Evolutionary conservation across 2,329 filamentous ascomycete genomes (phyloP).

Genomic region (Trichoderma sp.): DNA sequence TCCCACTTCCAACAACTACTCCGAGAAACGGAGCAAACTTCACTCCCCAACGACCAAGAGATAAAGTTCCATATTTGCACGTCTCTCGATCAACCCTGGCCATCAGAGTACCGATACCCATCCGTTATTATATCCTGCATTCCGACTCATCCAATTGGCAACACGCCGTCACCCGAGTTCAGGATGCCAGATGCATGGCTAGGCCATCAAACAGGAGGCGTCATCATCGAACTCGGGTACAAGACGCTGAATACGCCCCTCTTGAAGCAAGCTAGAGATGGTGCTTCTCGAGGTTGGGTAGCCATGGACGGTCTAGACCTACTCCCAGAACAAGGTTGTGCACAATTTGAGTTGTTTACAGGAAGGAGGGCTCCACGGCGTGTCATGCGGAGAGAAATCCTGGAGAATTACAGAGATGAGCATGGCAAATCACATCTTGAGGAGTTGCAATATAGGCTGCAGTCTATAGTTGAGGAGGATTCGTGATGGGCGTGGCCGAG

Average conservation of each 20-base stretch:
- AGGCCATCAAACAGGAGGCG: not conserved
- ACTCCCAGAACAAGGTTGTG: constrained; percentile 10
- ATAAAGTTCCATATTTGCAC: not conserved
- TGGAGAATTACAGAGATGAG: constrained; percentile 17
- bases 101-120: not conserved
- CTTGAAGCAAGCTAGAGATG: constrained; percentile 6
- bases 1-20: constrained; percentile 1
- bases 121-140: constrained; percentile 11
- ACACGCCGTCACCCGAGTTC: constrained; percentile 10
- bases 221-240: constrained; percentile 11
- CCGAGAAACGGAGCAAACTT: not conserved
- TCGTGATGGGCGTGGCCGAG: not conserved
- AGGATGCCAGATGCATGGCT: constrained; percentile 4
- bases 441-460: constrained; percentile 11
- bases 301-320: constrained; percentile 12
- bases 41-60: not conserved
- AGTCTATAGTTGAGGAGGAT: constrained; percentile 11
- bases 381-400: constrained; percentile 15
- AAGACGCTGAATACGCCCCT: constrained; percentile 13
- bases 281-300: constrained; percentile 10
- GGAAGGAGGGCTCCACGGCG: constrained; percentile 10
- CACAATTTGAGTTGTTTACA: constrained; percentile 13
- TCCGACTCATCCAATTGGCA: constrained; percentile 11
- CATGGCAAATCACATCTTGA: constrained; percentile 7
- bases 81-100: not conserved